phyloP scores from a whole-genome alignment of 2,329 filamentous ascomycete genomes.

The Myriosclerotinia scirpicola region DNA sequence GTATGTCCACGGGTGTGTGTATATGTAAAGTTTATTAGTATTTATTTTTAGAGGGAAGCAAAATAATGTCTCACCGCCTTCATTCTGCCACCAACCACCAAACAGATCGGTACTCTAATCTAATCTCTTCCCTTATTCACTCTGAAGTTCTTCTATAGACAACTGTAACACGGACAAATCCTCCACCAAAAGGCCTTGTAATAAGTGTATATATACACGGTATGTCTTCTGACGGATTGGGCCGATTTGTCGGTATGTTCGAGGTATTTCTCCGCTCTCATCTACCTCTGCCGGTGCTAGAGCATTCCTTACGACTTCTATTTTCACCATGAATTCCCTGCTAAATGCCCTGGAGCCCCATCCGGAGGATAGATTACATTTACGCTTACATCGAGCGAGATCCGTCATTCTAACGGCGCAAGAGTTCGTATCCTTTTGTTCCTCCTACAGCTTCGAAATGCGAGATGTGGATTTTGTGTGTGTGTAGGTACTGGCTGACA shows the following conservation, averaged over 20 bases:
- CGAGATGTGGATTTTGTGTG: background rate
- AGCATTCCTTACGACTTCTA: conserved; percentile 13
- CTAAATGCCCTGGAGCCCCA: conserved; percentile 51
- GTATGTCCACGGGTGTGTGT: background rate
- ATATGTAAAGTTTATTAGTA: background rate
- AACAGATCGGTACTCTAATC: too few species aligned
- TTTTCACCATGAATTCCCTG: conserved; percentile 22
- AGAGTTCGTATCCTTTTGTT: conserved; percentile 49
- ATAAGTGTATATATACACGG: background rate
- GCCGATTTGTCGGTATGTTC: conserved; percentile 32
- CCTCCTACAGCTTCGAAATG: background rate
- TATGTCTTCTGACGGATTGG: conserved; percentile 19
- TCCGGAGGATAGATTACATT: conserved; percentile 71
- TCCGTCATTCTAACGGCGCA: conserved; percentile 77
- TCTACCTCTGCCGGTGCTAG: conserved; percentile 15
- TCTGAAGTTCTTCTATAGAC: background rate
- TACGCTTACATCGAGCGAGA: conserved; percentile 80
- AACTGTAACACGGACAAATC: conserved; percentile 8
- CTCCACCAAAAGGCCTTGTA: conserved; percentile 6
- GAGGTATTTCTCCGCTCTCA: conserved; percentile 28
- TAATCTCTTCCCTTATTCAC: background rate
- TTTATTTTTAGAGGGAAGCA: too few species aligned
- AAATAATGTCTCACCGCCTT: too few species aligned
- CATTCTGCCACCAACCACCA: too few species aligned
- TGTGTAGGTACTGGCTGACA: conserved; percentile 1